These are phyloP conservation scores for Haplosporangium gracile DNA, from an alignment of 192 early-diverging fungal genomes.

Conservation along the genomic window DNA sequence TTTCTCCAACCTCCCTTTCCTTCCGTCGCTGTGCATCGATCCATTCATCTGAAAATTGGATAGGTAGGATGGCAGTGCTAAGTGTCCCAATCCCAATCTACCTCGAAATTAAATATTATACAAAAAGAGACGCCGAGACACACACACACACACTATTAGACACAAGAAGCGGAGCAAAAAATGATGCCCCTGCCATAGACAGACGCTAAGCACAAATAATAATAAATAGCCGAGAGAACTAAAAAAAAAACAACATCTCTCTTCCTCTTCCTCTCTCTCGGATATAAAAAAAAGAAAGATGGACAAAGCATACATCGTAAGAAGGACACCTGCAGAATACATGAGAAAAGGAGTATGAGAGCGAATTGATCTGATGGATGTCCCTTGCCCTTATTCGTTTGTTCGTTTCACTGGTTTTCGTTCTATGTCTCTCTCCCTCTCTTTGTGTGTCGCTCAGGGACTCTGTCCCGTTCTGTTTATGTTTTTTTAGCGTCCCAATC, in stretches of 20 bases:
- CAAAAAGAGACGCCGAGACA: slow-evolving; percentile 7
- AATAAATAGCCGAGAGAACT: too few species aligned
- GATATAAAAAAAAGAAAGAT: too few species aligned
- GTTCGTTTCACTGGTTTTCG: neutral
- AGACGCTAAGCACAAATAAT: too few species aligned
- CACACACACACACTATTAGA: neutral
- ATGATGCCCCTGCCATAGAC: neutral
- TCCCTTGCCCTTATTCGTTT: neutral
- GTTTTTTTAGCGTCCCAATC: slow-evolving; percentile 5
- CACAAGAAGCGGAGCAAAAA: neutral
- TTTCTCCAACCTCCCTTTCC: neutral
- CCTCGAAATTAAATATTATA: slow-evolving; percentile 12
- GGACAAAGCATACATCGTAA: too few species aligned
- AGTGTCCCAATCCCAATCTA: slow-evolving; percentile 2
- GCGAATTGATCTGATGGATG: neutral
- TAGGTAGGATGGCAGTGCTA: neutral
- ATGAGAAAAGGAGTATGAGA: too few species aligned
- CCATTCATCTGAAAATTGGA: neutral
- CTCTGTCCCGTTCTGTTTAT: neutral
- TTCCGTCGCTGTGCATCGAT: neutral
- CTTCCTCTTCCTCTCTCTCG: too few species aligned
- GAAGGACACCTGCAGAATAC: too few species aligned
- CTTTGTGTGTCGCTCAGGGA: neutral
- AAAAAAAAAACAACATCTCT: too few species aligned
- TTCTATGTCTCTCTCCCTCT: neutral